Conservation (phyloP, 345 rosid genomes). For the Erodium maritimum region DNA sequence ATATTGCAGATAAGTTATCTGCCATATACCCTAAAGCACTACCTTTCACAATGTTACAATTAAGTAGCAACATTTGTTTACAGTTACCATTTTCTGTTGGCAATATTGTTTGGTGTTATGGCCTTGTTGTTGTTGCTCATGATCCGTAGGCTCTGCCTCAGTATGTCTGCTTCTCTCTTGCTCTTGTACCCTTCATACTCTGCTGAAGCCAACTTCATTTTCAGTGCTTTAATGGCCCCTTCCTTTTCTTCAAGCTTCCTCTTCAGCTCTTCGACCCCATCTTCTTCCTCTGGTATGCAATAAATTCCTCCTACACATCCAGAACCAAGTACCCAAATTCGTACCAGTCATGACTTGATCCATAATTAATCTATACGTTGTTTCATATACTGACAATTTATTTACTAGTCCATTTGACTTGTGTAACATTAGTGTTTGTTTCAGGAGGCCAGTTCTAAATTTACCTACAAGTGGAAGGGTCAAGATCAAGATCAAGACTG, state of each 20-base stretch:
- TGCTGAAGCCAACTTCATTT: slow-evolving; percentile 21
- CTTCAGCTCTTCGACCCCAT: slow-evolving; percentile 47
- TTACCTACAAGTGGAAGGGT: too few relatives aligned
- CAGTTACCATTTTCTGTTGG: background rate
- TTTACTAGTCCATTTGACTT: too few relatives aligned
- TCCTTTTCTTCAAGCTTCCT: slow-evolving; percentile 40
- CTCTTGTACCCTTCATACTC: slow-evolving; percentile 36
- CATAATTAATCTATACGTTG: too few relatives aligned
- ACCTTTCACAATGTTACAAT: background rate
- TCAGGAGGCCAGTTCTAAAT: too few relatives aligned
- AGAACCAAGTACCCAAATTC: too few relatives aligned
- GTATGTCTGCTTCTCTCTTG: slow-evolving; percentile 52
- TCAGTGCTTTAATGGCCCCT: slow-evolving; percentile 34
- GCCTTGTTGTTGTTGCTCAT: slow-evolving; percentile 22
- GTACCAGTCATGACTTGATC: too few relatives aligned
- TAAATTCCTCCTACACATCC: slow-evolving; percentile 12
- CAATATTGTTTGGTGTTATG: slow-evolving; percentile 8
- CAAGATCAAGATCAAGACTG: too few relatives aligned
- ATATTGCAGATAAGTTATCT: background rate
- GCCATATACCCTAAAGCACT: too few relatives aligned
- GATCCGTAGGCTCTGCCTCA: slow-evolving; percentile 64
- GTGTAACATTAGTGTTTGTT: too few relatives aligned
- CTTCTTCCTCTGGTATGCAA: slow-evolving; percentile 34
- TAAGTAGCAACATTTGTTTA: too few relatives aligned
- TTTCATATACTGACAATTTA: too few relatives aligned